A percentile compares a stretch with the other conserved stretches of the same genome.
These are phyloP conservation scores for Chamaecyparis obtusa DNA, from an alignment of 75 land plant species.

Conservation along the genomic window DNA sequence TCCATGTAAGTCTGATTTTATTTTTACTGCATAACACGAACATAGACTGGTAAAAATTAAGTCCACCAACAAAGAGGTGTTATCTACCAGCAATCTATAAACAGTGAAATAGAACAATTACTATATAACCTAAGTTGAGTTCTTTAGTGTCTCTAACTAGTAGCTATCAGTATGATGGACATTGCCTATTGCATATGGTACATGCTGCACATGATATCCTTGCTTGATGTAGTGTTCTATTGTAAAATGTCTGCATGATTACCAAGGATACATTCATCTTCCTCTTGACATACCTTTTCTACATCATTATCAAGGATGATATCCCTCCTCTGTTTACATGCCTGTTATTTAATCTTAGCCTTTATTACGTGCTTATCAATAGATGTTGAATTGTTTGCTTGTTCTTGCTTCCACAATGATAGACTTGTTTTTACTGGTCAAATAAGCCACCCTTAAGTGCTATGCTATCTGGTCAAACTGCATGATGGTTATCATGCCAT, in stretches of 20 bases:
- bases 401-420: not conserved
- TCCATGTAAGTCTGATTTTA: not conserved
- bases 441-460: not conserved
- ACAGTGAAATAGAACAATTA: too few species aligned
- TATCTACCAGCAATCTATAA: not conserved
- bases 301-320: not conserved
- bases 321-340: not conserved
- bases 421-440: not conserved
- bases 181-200: too few species aligned
- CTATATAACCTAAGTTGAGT: not conserved
- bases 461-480: too few species aligned
- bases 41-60: not conserved
- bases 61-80: not conserved
- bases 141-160: not conserved
- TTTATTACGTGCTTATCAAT: not conserved
- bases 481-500: too few species aligned
- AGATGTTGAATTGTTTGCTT: not conserved
- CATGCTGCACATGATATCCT: not conserved
- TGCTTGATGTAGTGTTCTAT: not conserved
- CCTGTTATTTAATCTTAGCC: not conserved
- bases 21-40: not conserved
- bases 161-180: not conserved
- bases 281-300: not conserved
- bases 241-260: not conserved
- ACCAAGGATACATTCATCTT: not conserved